Percentiles rank a stretch among this genome's conserved stretches.
Conservation (phyloP, 2,329 filamentous ascomycete species). For the Cladorrhinum sp. region DNA sequence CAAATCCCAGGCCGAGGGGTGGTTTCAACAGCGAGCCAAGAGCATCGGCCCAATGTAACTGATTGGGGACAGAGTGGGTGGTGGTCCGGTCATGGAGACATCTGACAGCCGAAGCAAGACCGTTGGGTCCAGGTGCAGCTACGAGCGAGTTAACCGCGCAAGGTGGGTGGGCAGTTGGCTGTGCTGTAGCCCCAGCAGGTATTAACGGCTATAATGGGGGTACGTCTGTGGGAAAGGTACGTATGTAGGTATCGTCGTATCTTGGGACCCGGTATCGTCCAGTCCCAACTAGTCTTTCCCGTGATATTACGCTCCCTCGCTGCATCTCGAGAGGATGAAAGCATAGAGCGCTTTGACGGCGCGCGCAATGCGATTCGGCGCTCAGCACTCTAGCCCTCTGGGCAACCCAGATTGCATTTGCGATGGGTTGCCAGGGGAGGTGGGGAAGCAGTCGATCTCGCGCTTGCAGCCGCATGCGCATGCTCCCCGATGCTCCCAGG, state of each 20-base stretch:
- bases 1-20: neutral
- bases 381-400: slow-evolving; percentile 1
- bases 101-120: slow-evolving; percentile 22
- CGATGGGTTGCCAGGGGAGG: slow-evolving; percentile 2
- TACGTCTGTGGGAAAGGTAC: too few species aligned
- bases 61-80: slow-evolving; percentile 7
- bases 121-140: slow-evolving; percentile 27
- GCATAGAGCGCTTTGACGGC: slow-evolving; percentile 24
- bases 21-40: slow-evolving; percentile 10
- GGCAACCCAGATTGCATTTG: slow-evolving; percentile 3
- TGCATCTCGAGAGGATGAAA: slow-evolving; percentile 3
- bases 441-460: slow-evolving; percentile 25
- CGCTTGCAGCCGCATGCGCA: slow-evolving; percentile 26
- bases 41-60: slow-evolving; percentile 14
- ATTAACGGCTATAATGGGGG: slow-evolving; percentile 1
- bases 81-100: slow-evolving; percentile 8
- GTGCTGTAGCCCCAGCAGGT: slow-evolving; percentile 10
- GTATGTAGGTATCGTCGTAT: neutral
- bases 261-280: neutral
- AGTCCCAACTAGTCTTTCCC: neutral
- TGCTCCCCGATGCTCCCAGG: neutral
- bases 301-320: neutral
- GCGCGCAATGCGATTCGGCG: slow-evolving; percentile 17
- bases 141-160: slow-evolving; percentile 26
- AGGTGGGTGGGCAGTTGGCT: slow-evolving; percentile 19